A percentile compares a stretch with the other conserved stretches of the same genome.
These are phyloP conservation scores for Kandelia obovata DNA, from an alignment of 345 rosid genomes.

Conservation along the genomic window DNA sequence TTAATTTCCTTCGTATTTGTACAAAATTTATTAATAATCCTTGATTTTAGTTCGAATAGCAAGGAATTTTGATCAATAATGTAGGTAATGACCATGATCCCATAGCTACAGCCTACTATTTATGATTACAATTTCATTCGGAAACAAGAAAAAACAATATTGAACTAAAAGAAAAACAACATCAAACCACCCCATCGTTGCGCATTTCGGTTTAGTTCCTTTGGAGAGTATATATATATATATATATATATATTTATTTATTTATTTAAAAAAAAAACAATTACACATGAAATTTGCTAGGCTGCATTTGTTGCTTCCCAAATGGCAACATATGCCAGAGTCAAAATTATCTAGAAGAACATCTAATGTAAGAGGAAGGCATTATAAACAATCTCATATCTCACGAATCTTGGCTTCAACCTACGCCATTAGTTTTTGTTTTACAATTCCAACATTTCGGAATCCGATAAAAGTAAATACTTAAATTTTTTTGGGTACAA, in stretches of 20 bases:
- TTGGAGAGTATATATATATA: not conserved
- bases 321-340: conserved; percentile 11
- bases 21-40: not conserved
- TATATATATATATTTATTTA: too few species aligned
- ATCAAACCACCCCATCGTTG: too few species aligned
- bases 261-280: too few species aligned
- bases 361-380: not conserved
- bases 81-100: not conserved
- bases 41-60: not conserved
- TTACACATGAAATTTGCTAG: not conserved
- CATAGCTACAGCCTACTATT: not conserved
- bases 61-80: not conserved
- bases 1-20: not conserved
- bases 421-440: not conserved
- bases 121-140: too few species aligned
- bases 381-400: not conserved
- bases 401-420: not conserved
- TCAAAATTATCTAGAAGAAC: conserved; percentile 5
- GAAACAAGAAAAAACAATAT: too few species aligned
- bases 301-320: conserved; percentile 17
- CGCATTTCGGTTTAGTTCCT: too few species aligned
- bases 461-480: not conserved
- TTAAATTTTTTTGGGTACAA: not conserved
- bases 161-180: too few species aligned
- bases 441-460: not conserved